These are phyloP conservation scores for Vitis hybrid DNA, from an alignment of 177 flowering plant species.

Conservation along the genomic window DNA sequence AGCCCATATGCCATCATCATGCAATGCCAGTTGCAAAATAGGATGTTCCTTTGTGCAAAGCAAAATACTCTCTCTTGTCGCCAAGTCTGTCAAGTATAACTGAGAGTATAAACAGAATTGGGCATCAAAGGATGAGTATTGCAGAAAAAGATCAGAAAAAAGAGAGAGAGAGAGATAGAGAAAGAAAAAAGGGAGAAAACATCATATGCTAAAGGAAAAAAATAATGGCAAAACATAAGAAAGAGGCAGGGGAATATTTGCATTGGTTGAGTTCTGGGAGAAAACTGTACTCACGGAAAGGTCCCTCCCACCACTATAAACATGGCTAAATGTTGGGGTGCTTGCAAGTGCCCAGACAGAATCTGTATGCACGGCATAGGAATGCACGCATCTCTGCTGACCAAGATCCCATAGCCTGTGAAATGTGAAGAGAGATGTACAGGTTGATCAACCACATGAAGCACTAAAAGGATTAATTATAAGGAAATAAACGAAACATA, in stretches of 20 bases:
- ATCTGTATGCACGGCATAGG: constrained; percentile 98
- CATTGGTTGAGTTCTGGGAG: not conserved
- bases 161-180: not conserved
- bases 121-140: constrained; percentile 1
- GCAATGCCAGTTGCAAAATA: constrained; percentile 72
- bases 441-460: not conserved
- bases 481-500: not conserved
- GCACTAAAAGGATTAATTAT: not conserved
- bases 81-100: constrained; percentile 94
- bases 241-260: not conserved
- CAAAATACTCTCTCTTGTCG: constrained; percentile 90
- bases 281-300: constrained; percentile 64
- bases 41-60: constrained; percentile 91
- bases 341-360: constrained; percentile 99
- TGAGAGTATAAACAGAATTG: constrained; percentile 30
- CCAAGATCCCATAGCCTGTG: constrained; percentile 96
- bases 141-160: constrained; percentile 6
- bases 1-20: constrained; percentile 91
- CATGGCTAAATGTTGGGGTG: constrained; percentile 90
- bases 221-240: not conserved
- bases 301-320: constrained; percentile 97
- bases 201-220: not conserved
- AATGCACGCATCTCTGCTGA: constrained; percentile 95
- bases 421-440: not conserved
- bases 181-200: not conserved